Percentiles rank a stretch among this genome's conserved stretches.
phyloP scores from a whole-genome alignment of 1,284 basidiomycete species.

The Ceratobasidium sp. region DNA sequence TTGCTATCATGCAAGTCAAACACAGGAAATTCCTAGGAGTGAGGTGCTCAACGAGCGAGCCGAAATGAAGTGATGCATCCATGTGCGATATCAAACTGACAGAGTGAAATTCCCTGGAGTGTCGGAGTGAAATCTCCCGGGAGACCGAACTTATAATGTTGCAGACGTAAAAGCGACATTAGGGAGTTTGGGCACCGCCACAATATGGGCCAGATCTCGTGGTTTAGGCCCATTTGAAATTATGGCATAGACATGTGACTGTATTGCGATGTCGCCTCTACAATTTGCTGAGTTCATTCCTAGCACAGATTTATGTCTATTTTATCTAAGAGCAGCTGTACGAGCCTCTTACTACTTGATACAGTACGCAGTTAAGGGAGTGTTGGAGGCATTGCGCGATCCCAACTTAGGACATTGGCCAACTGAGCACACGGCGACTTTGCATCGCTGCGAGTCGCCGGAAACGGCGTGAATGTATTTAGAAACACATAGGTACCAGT shows the following conservation, averaged over 20 bases:
- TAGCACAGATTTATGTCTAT: not conserved
- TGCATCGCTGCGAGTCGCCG: no score
- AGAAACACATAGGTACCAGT: no score
- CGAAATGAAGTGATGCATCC: not conserved
- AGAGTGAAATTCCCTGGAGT: not conserved
- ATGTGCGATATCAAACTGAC: not conserved
- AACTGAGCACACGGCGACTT: no score
- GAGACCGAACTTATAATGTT: not conserved
- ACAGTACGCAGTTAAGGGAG: no score
- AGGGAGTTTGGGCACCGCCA: no score
- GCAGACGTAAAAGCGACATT: not conserved
- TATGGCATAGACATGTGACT: no score
- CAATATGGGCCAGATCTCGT: no score
- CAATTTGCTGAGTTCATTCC: slow-evolving; percentile 8
- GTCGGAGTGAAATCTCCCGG: not conserved
- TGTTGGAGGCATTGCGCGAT: no score
- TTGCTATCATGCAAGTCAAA: not conserved
- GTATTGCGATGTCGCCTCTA: no score
- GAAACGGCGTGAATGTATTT: no score
- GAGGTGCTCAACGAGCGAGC: not conserved
- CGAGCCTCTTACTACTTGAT: not conserved
- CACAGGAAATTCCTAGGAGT: not conserved
- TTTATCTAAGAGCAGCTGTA: not conserved
- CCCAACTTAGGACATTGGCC: no score
- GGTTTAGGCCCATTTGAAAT: no score